Base-by-base conservation (phyloP, 495 filamentous ascomycete species). In the Aspergillus diversus region DNA sequence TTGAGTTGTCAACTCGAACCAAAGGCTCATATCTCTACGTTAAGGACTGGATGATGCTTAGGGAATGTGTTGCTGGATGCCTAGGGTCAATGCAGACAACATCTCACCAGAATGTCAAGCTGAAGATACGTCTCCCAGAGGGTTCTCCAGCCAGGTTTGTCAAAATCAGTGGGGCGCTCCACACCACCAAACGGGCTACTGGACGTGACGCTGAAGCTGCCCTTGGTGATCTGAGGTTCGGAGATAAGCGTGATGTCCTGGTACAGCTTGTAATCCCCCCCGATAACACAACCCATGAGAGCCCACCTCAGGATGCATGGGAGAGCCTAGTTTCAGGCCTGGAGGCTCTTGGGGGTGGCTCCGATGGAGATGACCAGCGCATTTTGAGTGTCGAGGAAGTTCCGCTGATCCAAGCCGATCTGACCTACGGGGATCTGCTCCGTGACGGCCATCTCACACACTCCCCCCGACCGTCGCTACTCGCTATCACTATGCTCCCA, bases 41-140 rank as follows among this genome's bases (percentile, higher is more conserved):
- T 69, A 98, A 98, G 75, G 95, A 99, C 73, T 99, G 95, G 95
- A 99, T 98, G 95, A 98, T 97, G 93, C 83, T 99, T 35, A 88
- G 95, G 17, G 95, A 99, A 74, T 99, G 96, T 75, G 84, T 98
- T 51, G 96, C 95, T 16, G 95, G 95, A 31, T 98, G 96, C 71
- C 77, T 99, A 39, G 95, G 95, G 46, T 87, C 92, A n/a, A 81
- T 98, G 67, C 95, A 99, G 75, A 92, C 91, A 0, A 89, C 92
- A 17, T 98, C 96, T n/a, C 95, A 99, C 76, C 96, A 98, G 73
- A 99, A 98, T 71, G 95, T 94, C 60, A 98, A 97, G 77, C 84
- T 99, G 53, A 98, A 96, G 81, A 87, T 99, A 39, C 89, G 90
- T 47, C 81, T 99, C 1, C 95, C 95, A 0, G 95, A 99, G 75